Conservation (phyloP, 345 rosid species). For the Lepidium aucheri region DNA sequence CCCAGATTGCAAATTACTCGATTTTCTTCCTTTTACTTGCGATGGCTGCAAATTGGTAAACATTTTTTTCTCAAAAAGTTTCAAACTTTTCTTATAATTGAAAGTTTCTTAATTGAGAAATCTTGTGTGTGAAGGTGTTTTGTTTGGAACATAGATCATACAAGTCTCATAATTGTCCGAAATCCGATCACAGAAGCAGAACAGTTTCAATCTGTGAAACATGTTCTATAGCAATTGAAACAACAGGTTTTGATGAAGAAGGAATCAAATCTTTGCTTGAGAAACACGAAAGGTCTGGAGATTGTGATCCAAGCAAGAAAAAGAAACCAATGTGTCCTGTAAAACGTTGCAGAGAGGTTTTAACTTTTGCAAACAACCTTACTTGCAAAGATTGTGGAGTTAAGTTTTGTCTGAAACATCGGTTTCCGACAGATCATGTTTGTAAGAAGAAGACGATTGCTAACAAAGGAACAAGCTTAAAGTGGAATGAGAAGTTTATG, state of each 20-base stretch:
- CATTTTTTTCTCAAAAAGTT: background rate
- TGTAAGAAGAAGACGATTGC: slow-evolving; percentile 31
- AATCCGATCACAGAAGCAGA: slow-evolving; percentile 49
- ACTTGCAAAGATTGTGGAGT: slow-evolving; percentile 65
- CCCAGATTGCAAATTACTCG: slow-evolving; percentile 65
- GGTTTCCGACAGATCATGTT: slow-evolving; percentile 68
- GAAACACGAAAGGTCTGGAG: slow-evolving; percentile 48
- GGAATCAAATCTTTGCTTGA: slow-evolving; percentile 41
- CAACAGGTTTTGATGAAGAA: slow-evolving; percentile 36
- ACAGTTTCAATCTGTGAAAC: slow-evolving; percentile 57
- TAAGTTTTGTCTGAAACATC: slow-evolving; percentile 65
- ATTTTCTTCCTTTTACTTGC: slow-evolving; percentile 80
- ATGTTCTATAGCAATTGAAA: slow-evolving; percentile 62
- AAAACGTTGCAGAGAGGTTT: slow-evolving; percentile 51
- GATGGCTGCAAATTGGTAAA: slow-evolving; percentile 56
- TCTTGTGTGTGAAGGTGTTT: slow-evolving; percentile 36
- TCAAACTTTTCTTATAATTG: background rate
- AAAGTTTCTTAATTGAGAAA: background rate
- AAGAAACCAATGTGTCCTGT: slow-evolving; percentile 64
- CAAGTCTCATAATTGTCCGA: slow-evolving; percentile 63
- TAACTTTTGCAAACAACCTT: slow-evolving; percentile 56
- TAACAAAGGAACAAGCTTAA: slow-evolving; percentile 1
- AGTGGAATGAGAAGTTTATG: slow-evolving; percentile 52
- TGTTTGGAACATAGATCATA: slow-evolving; percentile 69
- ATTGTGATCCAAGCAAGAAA: slow-evolving; percentile 59